phyloP scores from a whole-genome alignment of 768 basidiomycete genomes.

The Brasilioporus rufonigricans region DNA sequence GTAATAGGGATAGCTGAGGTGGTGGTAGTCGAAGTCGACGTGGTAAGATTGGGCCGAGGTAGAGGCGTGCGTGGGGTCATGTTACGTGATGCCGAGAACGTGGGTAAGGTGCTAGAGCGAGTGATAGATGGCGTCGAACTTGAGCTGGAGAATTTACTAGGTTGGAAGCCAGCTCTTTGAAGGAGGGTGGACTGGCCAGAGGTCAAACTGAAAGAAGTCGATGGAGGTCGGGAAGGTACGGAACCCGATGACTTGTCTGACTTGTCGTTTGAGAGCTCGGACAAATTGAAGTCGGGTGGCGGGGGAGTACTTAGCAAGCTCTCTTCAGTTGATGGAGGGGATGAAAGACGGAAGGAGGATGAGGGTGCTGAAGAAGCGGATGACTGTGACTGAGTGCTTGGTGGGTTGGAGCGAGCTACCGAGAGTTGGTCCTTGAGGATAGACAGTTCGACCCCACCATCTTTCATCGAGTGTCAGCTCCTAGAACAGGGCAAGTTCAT shows the following conservation, averaged over 20 bases:
- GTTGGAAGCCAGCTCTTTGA: slow-evolving; percentile 49
- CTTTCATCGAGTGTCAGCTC: slow-evolving; percentile 40
- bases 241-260: slow-evolving; percentile 40
- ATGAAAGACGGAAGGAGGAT: slow-evolving; percentile 35
- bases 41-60: slow-evolving; percentile 36
- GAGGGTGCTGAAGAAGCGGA: slow-evolving; percentile 28
- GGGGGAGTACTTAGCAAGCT: slow-evolving; percentile 57
- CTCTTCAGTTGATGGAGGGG: slow-evolving; percentile 41
- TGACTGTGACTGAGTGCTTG: slow-evolving; percentile 25
- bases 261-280: slow-evolving; percentile 51
- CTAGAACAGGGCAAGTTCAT: background rate
- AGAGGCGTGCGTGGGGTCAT: slow-evolving; percentile 44
- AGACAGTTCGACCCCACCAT: slow-evolving; percentile 80
- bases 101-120: slow-evolving; percentile 58
- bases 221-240: slow-evolving; percentile 34
- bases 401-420: slow-evolving; percentile 34
- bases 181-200: slow-evolving; percentile 48
- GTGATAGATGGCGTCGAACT: slow-evolving; percentile 49
- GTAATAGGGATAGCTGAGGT: slow-evolving; percentile 37
- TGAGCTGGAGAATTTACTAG: slow-evolving; percentile 39
- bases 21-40: slow-evolving; percentile 39
- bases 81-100: slow-evolving; percentile 47
- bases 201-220: slow-evolving; percentile 30
- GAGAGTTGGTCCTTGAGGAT: slow-evolving; percentile 77
- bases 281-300: slow-evolving; percentile 58